These are phyloP conservation scores for Phaeosphaeriaceae sp. DNA, from an alignment of 2,329 filamentous ascomycete genomes.

Conservation along the genomic window DNA sequence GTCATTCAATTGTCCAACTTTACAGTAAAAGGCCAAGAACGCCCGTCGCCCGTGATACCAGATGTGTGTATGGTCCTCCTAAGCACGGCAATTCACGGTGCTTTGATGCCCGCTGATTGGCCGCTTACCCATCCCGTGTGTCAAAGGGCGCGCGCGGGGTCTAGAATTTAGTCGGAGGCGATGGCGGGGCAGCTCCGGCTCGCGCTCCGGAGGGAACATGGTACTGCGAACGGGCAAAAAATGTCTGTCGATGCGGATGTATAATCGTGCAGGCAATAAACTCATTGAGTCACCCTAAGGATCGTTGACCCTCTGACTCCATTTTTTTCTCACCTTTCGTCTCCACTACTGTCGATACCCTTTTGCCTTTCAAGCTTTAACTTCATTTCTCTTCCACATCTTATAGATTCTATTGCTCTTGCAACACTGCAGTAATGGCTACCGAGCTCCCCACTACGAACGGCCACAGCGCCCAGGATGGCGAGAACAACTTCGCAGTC, in stretches of 20 bases:
- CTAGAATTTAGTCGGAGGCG: conserved; percentile 13
- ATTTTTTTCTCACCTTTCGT: conserved; percentile 3
- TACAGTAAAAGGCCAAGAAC: conserved; percentile 2
- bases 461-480: conserved; percentile 52
- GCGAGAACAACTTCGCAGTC: conserved; percentile 74
- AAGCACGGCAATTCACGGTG: conserved; percentile 36
- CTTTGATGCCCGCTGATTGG: conserved; percentile 21
- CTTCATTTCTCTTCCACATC: background rate
- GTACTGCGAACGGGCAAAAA: conserved; percentile 30
- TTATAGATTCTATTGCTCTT: background rate
- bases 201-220: conserved; percentile 19
- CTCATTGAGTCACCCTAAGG: conserved; percentile 26
- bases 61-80: conserved; percentile 10
- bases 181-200: conserved; percentile 21
- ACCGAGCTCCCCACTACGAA: conserved; percentile 58
- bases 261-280: conserved; percentile 31
- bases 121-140: conserved; percentile 20
- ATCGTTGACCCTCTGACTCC: conserved; percentile 12
- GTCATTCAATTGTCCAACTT: conserved; percentile 19
- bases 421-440: conserved; percentile 45
- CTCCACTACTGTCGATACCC: conserved; percentile 1
- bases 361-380: background rate
- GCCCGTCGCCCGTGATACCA: conserved; percentile 4
- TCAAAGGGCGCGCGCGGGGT: conserved; percentile 28
- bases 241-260: conserved; percentile 29